Conservation (phyloP, 176 grass and related monocot genomes). For the Raddia guianensis region DNA sequence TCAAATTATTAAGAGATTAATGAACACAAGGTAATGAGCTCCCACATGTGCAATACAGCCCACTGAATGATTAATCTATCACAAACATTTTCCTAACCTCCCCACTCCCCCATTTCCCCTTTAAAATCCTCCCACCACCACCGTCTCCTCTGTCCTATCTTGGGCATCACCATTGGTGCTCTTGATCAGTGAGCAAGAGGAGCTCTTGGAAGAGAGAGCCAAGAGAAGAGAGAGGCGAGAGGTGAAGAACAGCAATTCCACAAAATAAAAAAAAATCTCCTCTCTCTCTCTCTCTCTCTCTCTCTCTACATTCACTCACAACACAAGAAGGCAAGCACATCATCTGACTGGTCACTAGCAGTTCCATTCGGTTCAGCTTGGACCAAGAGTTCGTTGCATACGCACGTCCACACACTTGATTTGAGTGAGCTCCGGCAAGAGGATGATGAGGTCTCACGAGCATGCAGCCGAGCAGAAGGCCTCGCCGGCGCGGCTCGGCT, state of each 20-base stretch:
- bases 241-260: neutral
- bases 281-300: neutral
- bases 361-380: constrained; percentile 8
- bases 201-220: too few relatives aligned
- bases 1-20: constrained; percentile 32
- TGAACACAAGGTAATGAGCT: neutral
- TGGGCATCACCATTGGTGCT: constrained; percentile 15
- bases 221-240: too few relatives aligned
- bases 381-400: neutral
- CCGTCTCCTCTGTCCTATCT: neutral
- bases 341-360: neutral
- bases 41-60: constrained; percentile 21
- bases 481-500: neutral
- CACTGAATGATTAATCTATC: neutral
- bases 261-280: neutral
- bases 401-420: neutral
- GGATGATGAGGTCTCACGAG: constrained; percentile 27
- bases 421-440: constrained; percentile 3
- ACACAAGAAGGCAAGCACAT: neutral
- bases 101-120: constrained; percentile 1
- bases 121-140: constrained; percentile 37
- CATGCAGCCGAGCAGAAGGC: constrained; percentile 38
- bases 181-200: neutral
- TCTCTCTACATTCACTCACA: neutral
- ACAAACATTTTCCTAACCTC: constrained; percentile 21